phyloP scores from a whole-genome alignment of 176 grass and related monocot species.

The Cenchrus americanus region DNA sequence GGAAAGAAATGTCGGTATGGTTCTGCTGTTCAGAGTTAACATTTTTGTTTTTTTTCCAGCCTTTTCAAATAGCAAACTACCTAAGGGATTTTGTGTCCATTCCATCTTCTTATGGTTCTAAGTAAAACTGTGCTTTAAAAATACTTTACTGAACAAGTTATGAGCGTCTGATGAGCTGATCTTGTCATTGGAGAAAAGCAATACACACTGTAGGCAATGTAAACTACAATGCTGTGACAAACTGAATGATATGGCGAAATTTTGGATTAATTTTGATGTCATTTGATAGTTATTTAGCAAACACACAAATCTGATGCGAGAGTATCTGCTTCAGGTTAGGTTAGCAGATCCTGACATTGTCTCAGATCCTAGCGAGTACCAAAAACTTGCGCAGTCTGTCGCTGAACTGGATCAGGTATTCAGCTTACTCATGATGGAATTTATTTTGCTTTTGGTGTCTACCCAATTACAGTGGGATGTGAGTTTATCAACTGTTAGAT shows the following conservation, averaged over 20 bases:
- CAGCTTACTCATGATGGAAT: not conserved
- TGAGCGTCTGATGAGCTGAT: too few species aligned
- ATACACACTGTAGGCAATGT: not conserved
- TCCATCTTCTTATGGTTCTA: not conserved
- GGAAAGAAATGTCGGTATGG: constrained; percentile 95
- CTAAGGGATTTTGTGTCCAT: not conserved
- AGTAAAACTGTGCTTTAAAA: too few species aligned
- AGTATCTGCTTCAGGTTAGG: constrained; percentile 68
- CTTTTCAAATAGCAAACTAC: not conserved
- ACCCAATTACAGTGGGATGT: not conserved
- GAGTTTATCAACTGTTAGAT: not conserved
- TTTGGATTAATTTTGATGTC: not conserved
- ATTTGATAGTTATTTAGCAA: constrained; percentile 29
- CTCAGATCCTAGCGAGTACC: constrained; percentile 87
- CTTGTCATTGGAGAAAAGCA: too few species aligned
- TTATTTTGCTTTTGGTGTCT: not conserved
- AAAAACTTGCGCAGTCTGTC: constrained; percentile 91
- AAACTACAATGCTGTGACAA: constrained; percentile 11
- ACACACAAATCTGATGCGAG: not conserved
- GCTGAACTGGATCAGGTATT: constrained; percentile 83
- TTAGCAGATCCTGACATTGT: constrained; percentile 89
- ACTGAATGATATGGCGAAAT: not conserved
- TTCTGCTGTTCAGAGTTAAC: constrained; percentile 21
- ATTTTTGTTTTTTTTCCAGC: not conserved
- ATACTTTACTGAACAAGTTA: too few species aligned